Base-by-base conservation (phyloP, 148 eudicot genomes). In the Arbutus unedo region DNA sequence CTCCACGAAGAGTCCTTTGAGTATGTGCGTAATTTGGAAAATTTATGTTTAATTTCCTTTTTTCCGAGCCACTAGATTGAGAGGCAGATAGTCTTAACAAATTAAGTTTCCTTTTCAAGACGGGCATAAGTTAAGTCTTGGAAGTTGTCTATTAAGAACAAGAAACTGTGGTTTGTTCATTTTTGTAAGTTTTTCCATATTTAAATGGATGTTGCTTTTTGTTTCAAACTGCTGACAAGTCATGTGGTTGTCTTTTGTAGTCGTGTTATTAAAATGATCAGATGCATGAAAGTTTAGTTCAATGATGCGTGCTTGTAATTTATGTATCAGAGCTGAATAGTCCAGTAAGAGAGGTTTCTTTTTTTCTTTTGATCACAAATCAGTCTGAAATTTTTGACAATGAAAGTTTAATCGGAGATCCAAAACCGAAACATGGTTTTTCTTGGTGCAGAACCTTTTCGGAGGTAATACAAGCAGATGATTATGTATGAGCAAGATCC, bases 401-500 rank as follows among this genome's bases (percentile, higher is more conserved):
- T 8, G 2, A 54, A 76, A 31, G 54, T 47, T 25, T 1, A 19
- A 73, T 73, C 0, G 76, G 51, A 19, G 14, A 77, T 77, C 19
- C 10, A 23, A 23, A 54, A 54, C 6, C 38, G 31, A 77, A 77
- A 14, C 23, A 53, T 77, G 25, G n/a, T 7, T 55, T 48, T 55
- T 77, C 10, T 77, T 54, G 64, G 45, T 54, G 79, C 70, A 78
- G 81, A 78, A 31, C 19, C 38, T 78, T 78, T 13, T n/a, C 9
- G 70, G 51, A 41, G 44, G 19, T 74, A 23, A 23, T 51, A 73
- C 66, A 76, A 74, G 47, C 76, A 83, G 77, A 87, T 85, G 90
- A 72, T 78, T 41, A 73, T 54, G 62, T 77, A 80, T 51, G 85
- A 89, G 86, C 81, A 45, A 43, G 91, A 90, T 81, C 90, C 89